A percentile compares a stretch with the other conserved stretches of the same genome.
These are phyloP conservation scores for Ascochyta koolunga DNA, from an alignment of 2,329 filamentous ascomycete species.

Conservation along the genomic window DNA sequence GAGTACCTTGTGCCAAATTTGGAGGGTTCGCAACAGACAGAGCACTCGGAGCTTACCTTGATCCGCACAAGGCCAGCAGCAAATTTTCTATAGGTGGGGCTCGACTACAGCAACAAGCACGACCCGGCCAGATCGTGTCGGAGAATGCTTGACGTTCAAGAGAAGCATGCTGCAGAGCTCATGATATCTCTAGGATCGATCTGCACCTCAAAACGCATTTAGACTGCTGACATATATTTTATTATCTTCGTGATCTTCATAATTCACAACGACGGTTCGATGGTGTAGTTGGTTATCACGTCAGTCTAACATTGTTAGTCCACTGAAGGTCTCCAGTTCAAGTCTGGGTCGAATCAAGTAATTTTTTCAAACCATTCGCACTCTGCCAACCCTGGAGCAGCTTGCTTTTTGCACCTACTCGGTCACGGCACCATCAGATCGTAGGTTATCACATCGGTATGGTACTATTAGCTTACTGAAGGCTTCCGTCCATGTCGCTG, in stretches of 20 bases:
- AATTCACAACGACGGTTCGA: constrained; percentile 11
- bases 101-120: not conserved
- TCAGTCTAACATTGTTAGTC: constrained; percentile 50
- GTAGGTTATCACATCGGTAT: no score
- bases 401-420: not conserved
- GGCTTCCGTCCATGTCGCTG: no score
- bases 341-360: constrained; percentile 25
- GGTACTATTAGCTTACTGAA: no score
- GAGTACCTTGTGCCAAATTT: no score
- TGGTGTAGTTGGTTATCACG: constrained; percentile 57
- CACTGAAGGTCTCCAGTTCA: constrained; percentile 26
- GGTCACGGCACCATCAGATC: no score
- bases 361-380: no score
- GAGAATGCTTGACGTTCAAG: not conserved
- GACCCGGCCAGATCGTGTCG: not conserved
- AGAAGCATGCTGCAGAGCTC: no score
- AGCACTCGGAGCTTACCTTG: not conserved
- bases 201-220: not conserved
- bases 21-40: not conserved
- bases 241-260: not conserved
- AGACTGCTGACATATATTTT: not conserved
- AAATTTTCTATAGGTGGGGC: constrained; percentile 3
- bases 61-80: not conserved
- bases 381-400: not conserved
- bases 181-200: not conserved